These are phyloP conservation scores for Didymella sp. DNA, from an alignment of 2,329 filamentous ascomycete genomes.

Conservation along the genomic window DNA sequence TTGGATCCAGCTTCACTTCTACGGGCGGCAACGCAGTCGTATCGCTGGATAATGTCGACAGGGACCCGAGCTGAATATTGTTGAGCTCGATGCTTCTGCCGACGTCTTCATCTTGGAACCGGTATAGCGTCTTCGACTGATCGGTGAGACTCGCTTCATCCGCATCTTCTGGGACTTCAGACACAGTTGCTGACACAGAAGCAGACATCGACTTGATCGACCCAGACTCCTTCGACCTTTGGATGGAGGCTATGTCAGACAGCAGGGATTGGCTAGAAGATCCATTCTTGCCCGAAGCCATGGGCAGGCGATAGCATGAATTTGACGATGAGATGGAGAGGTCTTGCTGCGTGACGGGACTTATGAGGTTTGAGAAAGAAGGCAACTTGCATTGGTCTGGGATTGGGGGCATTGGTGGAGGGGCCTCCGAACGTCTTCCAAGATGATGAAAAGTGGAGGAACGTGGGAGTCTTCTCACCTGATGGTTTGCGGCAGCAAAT, in stretches of 20 bases:
- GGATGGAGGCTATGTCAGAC: conserved; percentile 4
- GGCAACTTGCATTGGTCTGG: conserved; percentile 30
- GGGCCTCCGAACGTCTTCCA: conserved; percentile 20
- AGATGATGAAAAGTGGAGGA: conserved; percentile 40
- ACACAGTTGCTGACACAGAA: not conserved
- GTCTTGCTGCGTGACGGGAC: not conserved
- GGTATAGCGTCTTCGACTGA: not conserved
- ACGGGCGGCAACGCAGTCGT: not conserved
- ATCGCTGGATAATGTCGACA: not conserved
- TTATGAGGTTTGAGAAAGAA: conserved; percentile 24
- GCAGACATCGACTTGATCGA: conserved; percentile 2
- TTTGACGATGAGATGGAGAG: not conserved
- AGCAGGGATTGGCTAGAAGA: not conserved
- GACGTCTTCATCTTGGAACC: not conserved
- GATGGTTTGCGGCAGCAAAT: conserved; percentile 30
- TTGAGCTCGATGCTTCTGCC: not conserved
- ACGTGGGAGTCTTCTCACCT: conserved; percentile 46
- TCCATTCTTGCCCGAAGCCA: not conserved
- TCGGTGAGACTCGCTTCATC: not conserved
- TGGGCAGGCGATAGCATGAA: not conserved
- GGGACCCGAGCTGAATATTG: not conserved
- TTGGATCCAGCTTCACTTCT: not conserved
- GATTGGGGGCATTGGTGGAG: conserved; percentile 37
- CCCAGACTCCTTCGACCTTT: not conserved
- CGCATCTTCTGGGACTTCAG: not conserved